Evolutionary conservation across 2,329 filamentous ascomycete genomes (phyloP), one percentile per base, ranked within the genome.

Genomic region (Elsinoe ampelina): DNA sequence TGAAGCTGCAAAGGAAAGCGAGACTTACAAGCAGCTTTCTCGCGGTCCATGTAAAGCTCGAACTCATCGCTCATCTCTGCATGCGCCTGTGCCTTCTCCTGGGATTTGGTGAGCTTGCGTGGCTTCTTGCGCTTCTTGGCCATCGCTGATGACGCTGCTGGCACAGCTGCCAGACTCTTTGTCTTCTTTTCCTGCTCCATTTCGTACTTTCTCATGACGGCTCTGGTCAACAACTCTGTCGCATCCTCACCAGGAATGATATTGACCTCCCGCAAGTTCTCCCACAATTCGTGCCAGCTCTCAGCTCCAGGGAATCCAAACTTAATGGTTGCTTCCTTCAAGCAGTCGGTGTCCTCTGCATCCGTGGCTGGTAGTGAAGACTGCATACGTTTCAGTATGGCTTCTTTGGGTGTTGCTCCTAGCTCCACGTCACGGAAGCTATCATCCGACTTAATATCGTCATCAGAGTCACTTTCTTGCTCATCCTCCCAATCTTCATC

Each of bases 31-130:
- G 36, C 36, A 39, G 36, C 36, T 39, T 19, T n/a, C 36, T 39
- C 36, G 36, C 36, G 36, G 10, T 39, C 36, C 36, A 39, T 39
- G 36, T 39, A 39, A 5, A 39, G 17, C 13, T 39, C 36, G 8
- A 39, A 39, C 12, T 39, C 57, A 12, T 61, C 62, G 17, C 72
- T 71, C 65, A 74, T 70, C n/a, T 68, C 62, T 34, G 72, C 70
- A 47, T 73, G 74, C 57, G 74, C 72, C 4, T 39, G 13, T n/a
- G 36, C 36, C 17, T 39, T 19, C 36, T 39, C 17, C 10, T 39
- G 36, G 17, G 1, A 8, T 5, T 19, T 39, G 5, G 36, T 39
- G n/a, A 39, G 13, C 36, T 39, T 19, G 8, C 36, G 36, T 39
- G 17, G 13, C 17, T 19, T 39, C 10, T 39, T 39, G 2, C 5